Evolutionary conservation across 768 basidiomycete species (phyloP), one percentile per base, ranked within the genome.

Genomic region (Gloeopeniophorella convolvens): DNA sequence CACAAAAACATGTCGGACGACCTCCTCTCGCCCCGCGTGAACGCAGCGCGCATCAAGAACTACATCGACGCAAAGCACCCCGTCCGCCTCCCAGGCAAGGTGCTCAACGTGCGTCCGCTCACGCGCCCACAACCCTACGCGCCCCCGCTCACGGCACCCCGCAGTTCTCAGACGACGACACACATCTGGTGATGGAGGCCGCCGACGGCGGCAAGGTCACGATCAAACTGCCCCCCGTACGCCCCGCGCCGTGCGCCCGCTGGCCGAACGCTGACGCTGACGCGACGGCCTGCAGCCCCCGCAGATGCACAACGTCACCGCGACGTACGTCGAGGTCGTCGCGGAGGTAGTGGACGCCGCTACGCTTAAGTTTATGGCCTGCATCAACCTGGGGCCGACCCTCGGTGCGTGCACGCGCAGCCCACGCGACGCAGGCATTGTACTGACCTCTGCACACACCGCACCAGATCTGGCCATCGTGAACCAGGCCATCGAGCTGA

Each of bases 301-400:
- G 16, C 50, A 32, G 33, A 45, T 78, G 74, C 72, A 70, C 50
- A 62, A 70, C 21, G 65, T 71, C 39, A 66, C 82, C 44, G 65
- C 66, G 44, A 67, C 75, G 3, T 87, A 68, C 54, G 68, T 84
- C 39, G 88, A 90, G 63, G 68, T 89, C 45, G 73, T 89, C 24
- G 87, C 85, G 5, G 73, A 63, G 5, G 85, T 80, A 18, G 48
- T 71, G 20, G 71, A 79, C 51, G 68, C 78, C 21, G 70, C 77
- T 13, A 77, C 74, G 2, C 65, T 90, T 58, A 79, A 78, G 60
- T 73, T 81, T 65, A 57, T 81, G 59, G 63, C 61, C 1, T 60
- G 65, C 50, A 72, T 81, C 51, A 74, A 75, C 59, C 64, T 89
- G 63, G 85, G 85, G 5, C 60, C 71, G 11, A 72, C 78, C 27